phyloP scores from a whole-genome alignment of 2,329 filamentous ascomycete species.

The Pseudogymnoascus pannorum region DNA sequence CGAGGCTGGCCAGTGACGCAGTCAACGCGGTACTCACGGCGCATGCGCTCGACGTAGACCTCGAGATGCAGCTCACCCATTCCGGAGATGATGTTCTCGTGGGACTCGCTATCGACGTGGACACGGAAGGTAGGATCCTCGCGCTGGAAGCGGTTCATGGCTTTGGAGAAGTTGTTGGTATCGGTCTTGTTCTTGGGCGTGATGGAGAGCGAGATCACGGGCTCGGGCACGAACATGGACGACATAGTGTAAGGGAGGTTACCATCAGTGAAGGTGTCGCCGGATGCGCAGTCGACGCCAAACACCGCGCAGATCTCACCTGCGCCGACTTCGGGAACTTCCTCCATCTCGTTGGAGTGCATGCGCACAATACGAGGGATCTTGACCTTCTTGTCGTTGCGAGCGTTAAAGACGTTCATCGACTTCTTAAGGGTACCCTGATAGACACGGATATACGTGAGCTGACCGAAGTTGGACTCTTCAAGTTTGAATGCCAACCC shows the following conservation, averaged over 20 bases:
- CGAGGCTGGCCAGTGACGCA: constrained; percentile 94
- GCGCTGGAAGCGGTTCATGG: constrained; percentile 96
- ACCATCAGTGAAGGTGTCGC: constrained; percentile 96
- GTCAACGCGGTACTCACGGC: constrained; percentile 92
- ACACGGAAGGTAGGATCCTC: constrained; percentile 98
- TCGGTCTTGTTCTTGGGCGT: constrained; percentile 92
- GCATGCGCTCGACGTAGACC: constrained; percentile 95
- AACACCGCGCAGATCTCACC: constrained; percentile 99
- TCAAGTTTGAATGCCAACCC: constrained; percentile 97
- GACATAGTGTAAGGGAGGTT: constrained; percentile 89
- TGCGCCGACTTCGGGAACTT: constrained; percentile 83
- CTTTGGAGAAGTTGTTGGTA: constrained; percentile 90
- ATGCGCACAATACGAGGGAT: constrained; percentile 96
- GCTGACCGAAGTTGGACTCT: constrained; percentile 95
- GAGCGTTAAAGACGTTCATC: constrained; percentile 84
- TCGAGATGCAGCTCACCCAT: constrained; percentile 98
- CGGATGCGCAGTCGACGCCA: constrained; percentile 93
- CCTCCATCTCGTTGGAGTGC: constrained; percentile 99
- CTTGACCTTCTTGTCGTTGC: constrained; percentile 91
- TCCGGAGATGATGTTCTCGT: constrained; percentile 95
- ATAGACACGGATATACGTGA: constrained; percentile 98
- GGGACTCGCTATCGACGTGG: constrained; percentile 81
- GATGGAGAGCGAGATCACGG: constrained; percentile 96
- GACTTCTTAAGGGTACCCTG: constrained; percentile 87
- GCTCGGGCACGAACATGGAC: constrained; percentile 96